Base-by-base conservation (phyloP, 1,284 basidiomycete species). In the Calocybe gambosa region DNA sequence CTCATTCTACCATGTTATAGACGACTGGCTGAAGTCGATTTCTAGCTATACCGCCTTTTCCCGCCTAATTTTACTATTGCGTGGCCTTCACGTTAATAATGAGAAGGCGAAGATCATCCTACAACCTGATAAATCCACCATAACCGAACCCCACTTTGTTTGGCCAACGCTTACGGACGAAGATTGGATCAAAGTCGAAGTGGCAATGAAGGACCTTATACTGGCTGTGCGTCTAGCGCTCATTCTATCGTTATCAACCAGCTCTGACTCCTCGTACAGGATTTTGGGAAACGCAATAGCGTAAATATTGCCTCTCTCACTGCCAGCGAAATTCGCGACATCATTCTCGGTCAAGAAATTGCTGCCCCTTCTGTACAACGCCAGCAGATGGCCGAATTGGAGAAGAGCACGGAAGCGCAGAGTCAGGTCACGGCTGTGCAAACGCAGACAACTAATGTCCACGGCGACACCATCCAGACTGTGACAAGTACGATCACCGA, bases 41-140 rank as follows among this genome's bases (percentile, higher is more conserved):
- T 98, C 95, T 44, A 94, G 90, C 57, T 99, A 98, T 67, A 99
- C 96, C 8, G 96, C 96, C 12, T 99, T 99, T 76, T 99, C 96
- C 38, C 90, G 96, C 50, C 76, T 98, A 39, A 97, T 99, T 53
- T 80, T 99, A 12, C 78, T 99, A 28, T 79, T 99, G 12, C 93
- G 96, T 68, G 93, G 93, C 38, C 76, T 99, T 26, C 96, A 99
- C 67, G 96, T 99, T 68, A 99, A 99, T 73, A 96, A 97, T 64
- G 96, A 99, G 65, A 99, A 99, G 74, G 91, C 96, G 25, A 99
- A 99, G 73, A 85, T 94, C 53, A 89, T 94, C 52, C 71, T 95
- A 29, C 89, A 92, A 54, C 92, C 92, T 0, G 90, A 94, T 70
- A 92, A 93, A 70, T 88, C 85, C 52, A 97, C 94, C 5, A 85